Conservation (phyloP, 1,139 yeast species). For the Martiniozyma asiatica region DNA sequence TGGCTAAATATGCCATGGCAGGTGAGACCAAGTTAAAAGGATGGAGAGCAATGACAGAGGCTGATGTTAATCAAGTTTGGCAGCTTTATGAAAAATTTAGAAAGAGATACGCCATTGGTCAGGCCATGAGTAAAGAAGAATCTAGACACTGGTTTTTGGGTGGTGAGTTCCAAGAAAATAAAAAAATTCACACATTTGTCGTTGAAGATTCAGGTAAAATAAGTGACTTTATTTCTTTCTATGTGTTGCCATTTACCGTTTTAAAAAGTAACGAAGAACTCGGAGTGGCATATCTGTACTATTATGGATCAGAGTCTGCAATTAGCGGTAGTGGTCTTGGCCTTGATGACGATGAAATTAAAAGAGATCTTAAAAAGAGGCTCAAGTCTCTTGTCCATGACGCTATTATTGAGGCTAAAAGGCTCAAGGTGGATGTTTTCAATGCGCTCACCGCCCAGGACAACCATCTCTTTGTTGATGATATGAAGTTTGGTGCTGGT, state of each 20-base stretch:
- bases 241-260: conserved; percentile 78
- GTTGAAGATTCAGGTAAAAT: conserved; percentile 60
- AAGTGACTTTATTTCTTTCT: conserved; percentile 84
- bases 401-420: conserved; percentile 66
- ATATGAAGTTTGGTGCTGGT: conserved; percentile 84
- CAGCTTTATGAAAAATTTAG: conserved; percentile 52
- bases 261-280: conserved; percentile 62
- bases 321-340: too few species aligned
- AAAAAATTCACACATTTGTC: conserved; percentile 69
- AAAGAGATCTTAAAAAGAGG: conserved; percentile 44
- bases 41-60: conserved; percentile 46
- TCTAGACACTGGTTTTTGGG: conserved; percentile 74
- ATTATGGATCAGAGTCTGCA: conserved; percentile 81
- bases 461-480: conserved; percentile 68
- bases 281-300: conserved; percentile 81
- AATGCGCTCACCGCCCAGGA: conserved; percentile 89
- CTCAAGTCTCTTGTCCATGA: conserved; percentile 54
- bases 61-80: conserved; percentile 56
- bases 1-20: conserved; percentile 67
- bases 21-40: conserved; percentile 42
- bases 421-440: conserved; percentile 69
- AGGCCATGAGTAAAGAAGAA: conserved; percentile 59
- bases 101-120: conserved; percentile 59
- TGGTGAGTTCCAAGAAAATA: conserved; percentile 22
- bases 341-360: conserved; percentile 28